A percentile compares a stretch with the other conserved stretches of the same genome.
Evolutionary conservation across 2,329 filamentous ascomycete genomes (phyloP).

Genomic region (Neofusicoccum kwambonambiense): DNA sequence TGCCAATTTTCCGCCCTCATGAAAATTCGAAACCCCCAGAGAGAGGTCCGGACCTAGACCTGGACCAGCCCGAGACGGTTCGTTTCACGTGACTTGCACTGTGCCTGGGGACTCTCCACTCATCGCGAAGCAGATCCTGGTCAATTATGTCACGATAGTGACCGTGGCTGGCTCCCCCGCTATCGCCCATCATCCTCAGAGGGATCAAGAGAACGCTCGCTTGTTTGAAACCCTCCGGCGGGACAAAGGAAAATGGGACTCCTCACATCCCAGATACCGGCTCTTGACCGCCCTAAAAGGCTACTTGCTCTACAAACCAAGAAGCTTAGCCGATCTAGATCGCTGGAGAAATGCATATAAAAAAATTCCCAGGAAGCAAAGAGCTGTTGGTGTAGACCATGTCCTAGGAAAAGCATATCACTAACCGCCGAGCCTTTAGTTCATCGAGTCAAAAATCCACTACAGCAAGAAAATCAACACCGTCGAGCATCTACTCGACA

Average conservation of each 20-base stretch:
- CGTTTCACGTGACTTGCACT: not conserved
- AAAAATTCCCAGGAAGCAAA: slow-evolving; percentile 26
- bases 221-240: slow-evolving; percentile 25
- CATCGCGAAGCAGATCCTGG: not conserved
- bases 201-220: slow-evolving; percentile 21
- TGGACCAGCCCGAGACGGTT: not conserved
- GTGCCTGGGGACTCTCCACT: not conserved
- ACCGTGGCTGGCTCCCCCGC: not conserved
- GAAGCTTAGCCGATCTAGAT: slow-evolving; percentile 25
- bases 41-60: too few relatives aligned
- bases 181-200: not conserved
- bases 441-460: slow-evolving; percentile 23
- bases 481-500: slow-evolving; percentile 43
- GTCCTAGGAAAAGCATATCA: not conserved
- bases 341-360: slow-evolving; percentile 27
- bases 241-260: slow-evolving; percentile 26
- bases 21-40: not conserved
- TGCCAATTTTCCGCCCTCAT: not conserved
- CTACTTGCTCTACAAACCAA: slow-evolving; percentile 24
- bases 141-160: not conserved
- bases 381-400: not conserved
- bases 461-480: slow-evolving; percentile 45
- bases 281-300: slow-evolving; percentile 26
- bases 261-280: slow-evolving; percentile 18
- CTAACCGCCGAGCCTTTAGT: slow-evolving; percentile 7